Conservation (phyloP, 345 rosid species). For the Turritis glabra region DNA sequence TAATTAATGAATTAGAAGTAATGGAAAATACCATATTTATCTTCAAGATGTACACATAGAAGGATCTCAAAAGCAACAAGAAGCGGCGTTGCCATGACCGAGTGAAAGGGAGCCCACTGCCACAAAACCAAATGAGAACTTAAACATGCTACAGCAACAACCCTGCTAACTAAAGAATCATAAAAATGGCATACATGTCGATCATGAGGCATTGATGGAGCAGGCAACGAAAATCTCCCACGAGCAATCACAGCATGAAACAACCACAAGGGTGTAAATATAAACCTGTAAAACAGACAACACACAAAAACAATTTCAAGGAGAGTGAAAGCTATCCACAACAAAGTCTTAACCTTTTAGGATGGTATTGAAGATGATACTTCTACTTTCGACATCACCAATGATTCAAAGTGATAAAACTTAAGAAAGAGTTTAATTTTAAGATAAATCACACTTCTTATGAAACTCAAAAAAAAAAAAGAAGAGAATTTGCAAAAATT, state of each 20-base stretch:
- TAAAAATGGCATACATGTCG: constrained; percentile 55
- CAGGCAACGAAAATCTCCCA: constrained; percentile 90
- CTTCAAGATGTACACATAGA: constrained; percentile 72
- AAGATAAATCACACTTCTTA: background rate
- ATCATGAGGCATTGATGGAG: constrained; percentile 84
- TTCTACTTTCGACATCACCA: constrained; percentile 2
- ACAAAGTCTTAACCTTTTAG: background rate
- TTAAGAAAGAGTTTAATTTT: background rate
- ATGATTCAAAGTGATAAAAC: constrained; percentile 7
- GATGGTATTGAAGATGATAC: background rate
- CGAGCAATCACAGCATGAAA: constrained; percentile 86
- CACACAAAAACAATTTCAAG: background rate
- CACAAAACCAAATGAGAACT: constrained; percentile 32
- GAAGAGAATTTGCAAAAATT: background rate
- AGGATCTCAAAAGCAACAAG: constrained; percentile 86
- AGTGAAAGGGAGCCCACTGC: constrained; percentile 96
- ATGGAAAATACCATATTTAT: constrained; percentile 49
- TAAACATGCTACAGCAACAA: background rate
- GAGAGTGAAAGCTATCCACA: background rate
- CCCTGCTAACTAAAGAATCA: background rate
- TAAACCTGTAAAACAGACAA: constrained; percentile 52
- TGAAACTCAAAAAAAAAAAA: constrained; percentile 12
- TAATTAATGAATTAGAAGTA: background rate
- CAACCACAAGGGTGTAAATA: constrained; percentile 75
- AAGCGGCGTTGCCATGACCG: constrained; percentile 72